Conservation (phyloP, 805 yeast genomes). For the Candida coleopterorum region DNA sequence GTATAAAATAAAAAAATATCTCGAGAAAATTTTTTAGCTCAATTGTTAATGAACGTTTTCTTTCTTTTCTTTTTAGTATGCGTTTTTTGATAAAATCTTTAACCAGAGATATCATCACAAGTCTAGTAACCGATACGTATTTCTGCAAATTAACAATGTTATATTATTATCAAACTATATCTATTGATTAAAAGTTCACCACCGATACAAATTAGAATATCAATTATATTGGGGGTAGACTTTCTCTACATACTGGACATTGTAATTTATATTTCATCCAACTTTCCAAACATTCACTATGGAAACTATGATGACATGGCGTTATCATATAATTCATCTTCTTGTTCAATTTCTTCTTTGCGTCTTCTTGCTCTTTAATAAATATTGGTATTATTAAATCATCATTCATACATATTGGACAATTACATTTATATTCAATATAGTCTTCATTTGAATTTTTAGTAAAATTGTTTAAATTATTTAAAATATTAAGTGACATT, state of each 20-base stretch:
- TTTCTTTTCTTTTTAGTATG: no score
- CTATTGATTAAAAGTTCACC: no score
- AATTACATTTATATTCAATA: conserved; percentile 52
- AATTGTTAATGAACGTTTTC: no score
- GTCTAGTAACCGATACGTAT: no score
- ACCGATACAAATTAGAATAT: no score
- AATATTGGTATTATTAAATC: conserved; percentile 56
- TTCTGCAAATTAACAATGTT: no score
- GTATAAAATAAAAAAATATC: no score
- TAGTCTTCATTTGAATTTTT: conserved; percentile 18
- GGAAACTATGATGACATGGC: conserved; percentile 89
- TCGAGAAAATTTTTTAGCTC: no score
- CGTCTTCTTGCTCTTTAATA: conserved; percentile 10
- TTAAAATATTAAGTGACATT: conserved; percentile 49
- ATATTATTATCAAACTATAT: no score
- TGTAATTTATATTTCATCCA: conserved; percentile 94
- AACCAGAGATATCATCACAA: no score
- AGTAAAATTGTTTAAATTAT: conserved; percentile 24
- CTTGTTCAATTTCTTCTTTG: conserved; percentile 21
- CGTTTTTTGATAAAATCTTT: no score
- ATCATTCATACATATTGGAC: conserved; percentile 87
- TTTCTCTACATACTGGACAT: conserved; percentile 88
- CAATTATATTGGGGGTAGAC: conserved; percentile 77
- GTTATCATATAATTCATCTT: conserved; percentile 66
- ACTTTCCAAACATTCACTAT: conserved; percentile 77